phyloP scores from a whole-genome alignment of 176 grass and related monocot species.

The Zea luxurians region DNA sequence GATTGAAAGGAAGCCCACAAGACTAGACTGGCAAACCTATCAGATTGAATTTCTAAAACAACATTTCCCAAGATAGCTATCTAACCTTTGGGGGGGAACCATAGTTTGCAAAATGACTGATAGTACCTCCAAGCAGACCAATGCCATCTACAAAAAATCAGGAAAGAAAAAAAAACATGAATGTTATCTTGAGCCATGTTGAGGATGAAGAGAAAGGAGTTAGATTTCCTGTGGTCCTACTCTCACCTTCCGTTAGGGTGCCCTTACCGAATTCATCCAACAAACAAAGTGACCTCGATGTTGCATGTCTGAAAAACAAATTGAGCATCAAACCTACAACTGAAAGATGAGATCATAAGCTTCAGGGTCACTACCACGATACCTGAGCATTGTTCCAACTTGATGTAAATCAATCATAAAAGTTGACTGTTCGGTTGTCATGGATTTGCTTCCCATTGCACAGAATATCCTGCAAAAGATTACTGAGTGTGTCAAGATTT shows the following conservation, averaged over 20 bases:
- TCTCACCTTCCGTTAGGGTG: constrained; percentile 89
- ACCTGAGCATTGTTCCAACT: constrained; percentile 98
- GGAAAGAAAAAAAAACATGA: constrained; percentile 29
- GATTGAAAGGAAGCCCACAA: neutral
- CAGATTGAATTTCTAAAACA: constrained; percentile 28
- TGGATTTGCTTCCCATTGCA: constrained; percentile 88
- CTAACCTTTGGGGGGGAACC: constrained; percentile 84
- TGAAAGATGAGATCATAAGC: constrained; percentile 28
- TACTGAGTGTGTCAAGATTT: constrained; percentile 30
- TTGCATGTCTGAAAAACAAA: constrained; percentile 70
- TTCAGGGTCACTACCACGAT: constrained; percentile 32
- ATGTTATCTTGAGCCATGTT: constrained; percentile 22
- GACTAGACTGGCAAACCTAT: neutral
- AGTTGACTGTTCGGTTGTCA: constrained; percentile 86
- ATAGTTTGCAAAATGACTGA: constrained; percentile 74
- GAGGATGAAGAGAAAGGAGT: neutral
- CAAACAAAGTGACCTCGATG: constrained; percentile 81
- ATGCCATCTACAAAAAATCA: constrained; percentile 71
- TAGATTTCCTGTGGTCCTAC: constrained; percentile 29
- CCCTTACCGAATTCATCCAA: constrained; percentile 99
- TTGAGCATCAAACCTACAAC: constrained; percentile 3
- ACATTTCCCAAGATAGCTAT: constrained; percentile 22
- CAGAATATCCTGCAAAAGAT: constrained; percentile 78
- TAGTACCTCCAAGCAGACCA: constrained; percentile 90
- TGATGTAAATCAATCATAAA: constrained; percentile 99